phyloP scores from a whole-genome alignment of 305 asterid species.

The Vinca major region DNA sequence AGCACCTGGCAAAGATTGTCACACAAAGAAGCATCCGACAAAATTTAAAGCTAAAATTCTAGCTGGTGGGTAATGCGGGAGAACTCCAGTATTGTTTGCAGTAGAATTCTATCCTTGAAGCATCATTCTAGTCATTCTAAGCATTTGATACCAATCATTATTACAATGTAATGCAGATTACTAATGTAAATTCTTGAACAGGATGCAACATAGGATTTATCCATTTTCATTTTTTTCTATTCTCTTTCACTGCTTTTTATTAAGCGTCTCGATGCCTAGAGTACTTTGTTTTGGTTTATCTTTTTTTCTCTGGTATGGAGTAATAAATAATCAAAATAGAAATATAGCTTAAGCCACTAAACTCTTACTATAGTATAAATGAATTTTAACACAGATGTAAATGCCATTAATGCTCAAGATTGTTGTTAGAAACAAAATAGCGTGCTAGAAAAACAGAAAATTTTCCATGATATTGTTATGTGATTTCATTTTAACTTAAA shows the following conservation, averaged over 20 bases:
- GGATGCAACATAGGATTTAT: neutral
- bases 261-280: neutral
- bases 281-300: neutral
- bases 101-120: neutral
- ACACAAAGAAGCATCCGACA: slow-evolving; percentile 26
- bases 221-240: neutral
- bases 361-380: neutral
- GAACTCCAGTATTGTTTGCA: neutral
- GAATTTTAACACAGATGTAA: neutral
- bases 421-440: neutral
- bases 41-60: slow-evolving; percentile 34
- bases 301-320: neutral
- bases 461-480: neutral
- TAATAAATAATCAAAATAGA: neutral
- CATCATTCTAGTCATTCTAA: neutral
- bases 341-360: neutral
- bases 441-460: neutral
- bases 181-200: neutral
- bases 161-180: neutral
- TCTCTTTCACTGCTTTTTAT: neutral
- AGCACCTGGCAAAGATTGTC: slow-evolving; percentile 43
- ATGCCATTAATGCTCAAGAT: neutral
- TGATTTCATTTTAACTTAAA: neutral
- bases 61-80: slow-evolving; percentile 33
- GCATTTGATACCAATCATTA: neutral